Evolutionary conservation across 2,329 filamentous ascomycete genomes (phyloP).

Genomic region (Epichloe gansuensis): DNA sequence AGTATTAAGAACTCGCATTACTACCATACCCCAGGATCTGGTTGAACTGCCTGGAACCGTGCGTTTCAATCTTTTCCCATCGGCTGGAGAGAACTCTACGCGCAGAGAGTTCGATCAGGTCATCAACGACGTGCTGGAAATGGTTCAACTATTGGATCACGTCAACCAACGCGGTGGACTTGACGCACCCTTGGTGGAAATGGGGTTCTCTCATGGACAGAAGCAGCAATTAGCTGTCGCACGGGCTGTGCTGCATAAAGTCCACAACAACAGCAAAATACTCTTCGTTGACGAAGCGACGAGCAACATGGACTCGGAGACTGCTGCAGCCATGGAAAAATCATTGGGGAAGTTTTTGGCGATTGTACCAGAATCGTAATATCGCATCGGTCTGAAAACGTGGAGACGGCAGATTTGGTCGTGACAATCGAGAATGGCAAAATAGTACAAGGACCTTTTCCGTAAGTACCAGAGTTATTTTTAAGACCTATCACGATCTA

Average conservation of each 20-base stretch:
- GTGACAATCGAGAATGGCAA: too few species aligned
- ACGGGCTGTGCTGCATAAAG: constrained; percentile 5
- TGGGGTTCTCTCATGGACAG: constrained; percentile 9
- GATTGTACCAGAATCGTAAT: too few species aligned
- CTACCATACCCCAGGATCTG: constrained; percentile 19
- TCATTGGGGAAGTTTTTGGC: too few species aligned
- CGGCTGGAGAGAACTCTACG: not conserved
- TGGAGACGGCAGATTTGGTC: too few species aligned
- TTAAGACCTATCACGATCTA: too few species aligned
- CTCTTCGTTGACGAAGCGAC: constrained; percentile 7
- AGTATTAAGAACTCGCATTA: constrained; percentile 8
- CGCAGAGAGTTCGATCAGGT: too few species aligned
- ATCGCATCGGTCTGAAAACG: too few species aligned
- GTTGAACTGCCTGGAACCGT: constrained; percentile 9
- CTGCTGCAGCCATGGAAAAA: not conserved
- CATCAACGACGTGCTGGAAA: constrained; percentile 3
- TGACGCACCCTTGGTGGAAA: constrained; percentile 3
- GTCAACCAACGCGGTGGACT: constrained; percentile 7
- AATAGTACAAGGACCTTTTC: too few species aligned
- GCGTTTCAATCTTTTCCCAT: not conserved
- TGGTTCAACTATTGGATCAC: constrained; percentile 6
- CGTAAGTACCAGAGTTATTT: too few species aligned
- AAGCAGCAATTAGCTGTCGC: constrained; percentile 10
- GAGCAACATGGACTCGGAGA: constrained; percentile 5
- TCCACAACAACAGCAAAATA: not conserved